Percentiles rank a stretch among this genome's conserved stretches.
Conservation (phyloP, 2,329 filamentous ascomycete genomes). For the Colletotrichum tofieldiae region DNA sequence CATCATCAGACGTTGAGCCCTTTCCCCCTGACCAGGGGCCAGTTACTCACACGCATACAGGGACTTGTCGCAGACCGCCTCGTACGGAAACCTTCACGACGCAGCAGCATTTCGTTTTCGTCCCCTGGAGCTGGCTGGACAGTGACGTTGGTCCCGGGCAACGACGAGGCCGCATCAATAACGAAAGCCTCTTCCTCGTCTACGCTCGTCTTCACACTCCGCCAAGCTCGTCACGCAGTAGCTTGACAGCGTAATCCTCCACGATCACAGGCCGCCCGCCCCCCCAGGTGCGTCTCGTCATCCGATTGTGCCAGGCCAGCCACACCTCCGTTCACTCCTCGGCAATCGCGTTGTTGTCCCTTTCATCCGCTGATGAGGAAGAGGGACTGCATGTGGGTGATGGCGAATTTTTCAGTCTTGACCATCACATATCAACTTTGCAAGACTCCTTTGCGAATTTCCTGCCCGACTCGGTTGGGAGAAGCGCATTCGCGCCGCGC, state of each 20-base stretch:
- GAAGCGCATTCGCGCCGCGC: conserved; percentile 26
- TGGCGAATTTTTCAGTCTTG: conserved; percentile 25
- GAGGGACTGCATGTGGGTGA: conserved; percentile 6
- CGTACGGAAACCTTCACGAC: neutral
- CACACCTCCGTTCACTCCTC: conserved; percentile 13
- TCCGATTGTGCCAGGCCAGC: conserved; percentile 21
- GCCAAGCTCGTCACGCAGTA: neutral
- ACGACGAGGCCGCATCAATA: neutral
- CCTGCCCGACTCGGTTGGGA: conserved; percentile 24
- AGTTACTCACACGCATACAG: neutral
- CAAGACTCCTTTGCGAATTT: conserved; percentile 6
- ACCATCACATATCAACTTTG: conserved; percentile 40
- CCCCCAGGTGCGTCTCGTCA: neutral
- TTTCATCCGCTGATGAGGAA: neutral
- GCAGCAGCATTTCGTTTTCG: too few species aligned
- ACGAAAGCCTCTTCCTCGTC: neutral
- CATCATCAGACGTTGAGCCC: neutral
- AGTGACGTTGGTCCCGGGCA: neutral
- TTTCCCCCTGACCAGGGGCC: neutral
- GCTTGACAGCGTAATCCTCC: neutral
- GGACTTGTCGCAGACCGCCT: neutral
- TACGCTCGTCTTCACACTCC: neutral
- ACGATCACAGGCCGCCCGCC: conserved; percentile 2
- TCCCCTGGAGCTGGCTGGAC: neutral
- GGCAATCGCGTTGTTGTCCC: conserved; percentile 26